Base-by-base conservation (phyloP, 148 eudicot species). In the Rheum nobile region DNA sequence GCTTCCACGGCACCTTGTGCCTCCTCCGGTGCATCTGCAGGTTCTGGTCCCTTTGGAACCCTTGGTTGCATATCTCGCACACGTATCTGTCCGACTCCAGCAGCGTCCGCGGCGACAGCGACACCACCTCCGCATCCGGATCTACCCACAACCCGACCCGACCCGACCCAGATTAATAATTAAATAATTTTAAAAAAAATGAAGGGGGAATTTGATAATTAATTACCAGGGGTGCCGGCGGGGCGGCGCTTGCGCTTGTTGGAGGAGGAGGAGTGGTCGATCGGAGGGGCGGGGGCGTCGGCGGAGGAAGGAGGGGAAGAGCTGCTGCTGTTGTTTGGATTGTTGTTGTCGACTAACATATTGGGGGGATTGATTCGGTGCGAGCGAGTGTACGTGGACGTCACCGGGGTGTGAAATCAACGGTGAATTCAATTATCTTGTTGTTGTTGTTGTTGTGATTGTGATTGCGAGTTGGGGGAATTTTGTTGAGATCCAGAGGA, bases 1-100 rank as follows among this genome's bases (percentile, higher is more conserved):
- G 77, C 83, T 90, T 93, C 98, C 98, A 93, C 3, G 98, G 97
- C 8, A 93, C 97, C 79, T 93, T 93, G 81, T 93, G 98, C 42
- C 98, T 44, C 21, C 98, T 59, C 54, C 98, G 75, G 73, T 93
- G 98, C 97, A 93, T 91, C 83, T 93, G 98, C 0, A 93, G 83
- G 79, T 93, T 93, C 73, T 93, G 98, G 77, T 93, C 98, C 12
- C 98, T 77, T 46, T 93, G 98, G 70, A 93, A 93, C 63, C 98
- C 98, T 75, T 93, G 97, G 72, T 86, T 89, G 80, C 98, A 93
- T 84, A 93, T 93, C 95, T 93, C 98, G 69, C 98, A 93, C 9
- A 93, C 89, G 73, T 89, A 93, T 21, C 94, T 77, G 67, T 93
- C 97, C 12, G 98, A 91, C 73, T 91, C 98, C 12, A 93, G 74